These are phyloP conservation scores for Pythium plurisporium DNA, from an alignment of 352 stramenopile species.

Conservation along the genomic window DNA sequence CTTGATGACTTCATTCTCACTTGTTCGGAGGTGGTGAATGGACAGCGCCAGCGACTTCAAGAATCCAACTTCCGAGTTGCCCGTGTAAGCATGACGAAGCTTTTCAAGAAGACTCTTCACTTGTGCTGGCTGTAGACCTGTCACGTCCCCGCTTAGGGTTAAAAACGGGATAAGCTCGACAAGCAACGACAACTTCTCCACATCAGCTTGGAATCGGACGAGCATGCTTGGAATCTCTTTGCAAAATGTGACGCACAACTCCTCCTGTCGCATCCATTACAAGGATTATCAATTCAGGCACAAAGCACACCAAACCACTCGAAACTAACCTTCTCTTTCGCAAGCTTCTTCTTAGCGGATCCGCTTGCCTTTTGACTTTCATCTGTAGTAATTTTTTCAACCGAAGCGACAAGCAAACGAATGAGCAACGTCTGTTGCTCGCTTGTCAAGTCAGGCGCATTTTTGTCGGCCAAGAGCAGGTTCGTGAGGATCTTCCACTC, in stretches of 20 bases:
- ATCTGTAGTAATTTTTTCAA: slow-evolving; percentile 53
- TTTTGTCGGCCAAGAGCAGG: slow-evolving; percentile 76
- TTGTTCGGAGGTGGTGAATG: slow-evolving; percentile 65
- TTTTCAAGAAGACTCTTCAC: slow-evolving; percentile 75
- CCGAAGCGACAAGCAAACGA: slow-evolving; percentile 56
- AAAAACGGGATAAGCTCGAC: slow-evolving; percentile 76
- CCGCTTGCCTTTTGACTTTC: slow-evolving; percentile 24
- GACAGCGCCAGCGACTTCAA: slow-evolving; percentile 63
- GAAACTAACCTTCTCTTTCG: slow-evolving; percentile 43
- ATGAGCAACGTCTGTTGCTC: slow-evolving; percentile 81
- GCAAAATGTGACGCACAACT: slow-evolving; percentile 76
- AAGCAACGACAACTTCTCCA: slow-evolving; percentile 70
- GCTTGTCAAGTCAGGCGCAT: slow-evolving; percentile 66
- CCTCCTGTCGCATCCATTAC: slow-evolving; percentile 34
- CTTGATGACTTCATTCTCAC: slow-evolving; percentile 72
- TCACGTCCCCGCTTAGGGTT: slow-evolving; percentile 51
- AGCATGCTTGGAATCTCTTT: slow-evolving; percentile 78
- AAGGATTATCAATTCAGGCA: not conserved
- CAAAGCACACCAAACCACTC: not conserved
- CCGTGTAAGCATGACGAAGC: slow-evolving; percentile 63
- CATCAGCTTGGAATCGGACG: slow-evolving; percentile 69
- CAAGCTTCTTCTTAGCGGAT: slow-evolving; percentile 42
- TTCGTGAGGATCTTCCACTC: slow-evolving; percentile 76
- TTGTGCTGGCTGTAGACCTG: slow-evolving; percentile 58
- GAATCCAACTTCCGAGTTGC: slow-evolving; percentile 64